Conservation (phyloP, 2,329 filamentous ascomycete genomes). For the Fusarium sp. region DNA sequence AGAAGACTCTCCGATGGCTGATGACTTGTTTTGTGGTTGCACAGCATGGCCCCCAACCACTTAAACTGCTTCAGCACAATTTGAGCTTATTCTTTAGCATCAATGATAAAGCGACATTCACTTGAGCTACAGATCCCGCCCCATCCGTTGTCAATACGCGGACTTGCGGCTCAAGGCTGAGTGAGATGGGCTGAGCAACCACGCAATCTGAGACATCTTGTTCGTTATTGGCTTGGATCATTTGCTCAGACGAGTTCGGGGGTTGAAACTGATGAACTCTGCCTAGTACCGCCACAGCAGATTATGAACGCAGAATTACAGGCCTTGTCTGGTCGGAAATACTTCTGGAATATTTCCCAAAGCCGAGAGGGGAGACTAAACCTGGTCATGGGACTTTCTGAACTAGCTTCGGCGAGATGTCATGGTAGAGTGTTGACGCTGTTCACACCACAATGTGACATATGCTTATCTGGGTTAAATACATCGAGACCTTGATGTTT, state of each 20-base stretch:
- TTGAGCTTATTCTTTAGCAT: fast-evolving
- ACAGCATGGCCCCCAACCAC: neutral
- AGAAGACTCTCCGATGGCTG: neutral
- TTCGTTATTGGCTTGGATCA: neutral
- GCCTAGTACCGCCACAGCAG: neutral
- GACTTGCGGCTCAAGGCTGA: neutral
- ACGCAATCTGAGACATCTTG: neutral
- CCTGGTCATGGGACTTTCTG: neutral
- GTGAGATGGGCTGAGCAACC: neutral
- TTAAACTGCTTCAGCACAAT: neutral
- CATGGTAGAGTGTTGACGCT: neutral
- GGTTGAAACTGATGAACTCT: neutral
- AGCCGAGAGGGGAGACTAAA: neutral
- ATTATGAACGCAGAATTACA: neutral
- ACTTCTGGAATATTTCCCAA: neutral
- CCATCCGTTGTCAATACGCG: no score
- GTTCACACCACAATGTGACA: neutral
- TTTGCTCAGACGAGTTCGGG: neutral
- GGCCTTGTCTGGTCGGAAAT: neutral
- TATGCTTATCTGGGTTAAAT: neutral
- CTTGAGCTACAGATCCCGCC: neutral
- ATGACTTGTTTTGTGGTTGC: neutral
- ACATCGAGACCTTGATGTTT: no score
- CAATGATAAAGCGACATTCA: neutral
- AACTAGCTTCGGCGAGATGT: neutral